phyloP scores from a whole-genome alignment of 2,329 filamentous ascomycete species.

The Cryphonectria japonica region DNA sequence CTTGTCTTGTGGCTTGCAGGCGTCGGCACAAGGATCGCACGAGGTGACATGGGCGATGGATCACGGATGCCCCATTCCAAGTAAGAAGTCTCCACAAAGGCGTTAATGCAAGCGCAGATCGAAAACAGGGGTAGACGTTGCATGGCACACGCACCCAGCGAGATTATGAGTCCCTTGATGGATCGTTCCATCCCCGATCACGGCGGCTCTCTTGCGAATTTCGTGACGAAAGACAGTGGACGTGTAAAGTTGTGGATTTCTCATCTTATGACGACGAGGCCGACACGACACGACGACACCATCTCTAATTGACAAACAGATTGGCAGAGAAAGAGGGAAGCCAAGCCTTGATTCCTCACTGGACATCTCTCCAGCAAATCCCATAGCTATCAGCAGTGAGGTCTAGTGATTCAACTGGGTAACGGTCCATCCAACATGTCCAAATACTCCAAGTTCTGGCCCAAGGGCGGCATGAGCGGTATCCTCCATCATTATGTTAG shows the following conservation, averaged over 20 bases:
- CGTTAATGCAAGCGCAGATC: not conserved
- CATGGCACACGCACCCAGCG: not conserved
- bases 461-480: constrained; percentile 38
- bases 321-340: not conserved
- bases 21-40: not conserved
- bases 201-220: not conserved
- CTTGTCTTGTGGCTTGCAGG: not conserved
- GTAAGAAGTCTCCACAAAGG: not conserved
- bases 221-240: not conserved
- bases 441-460: constrained; percentile 40
- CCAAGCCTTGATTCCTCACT: not conserved
- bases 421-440: constrained; percentile 28
- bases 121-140: not conserved
- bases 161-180: not conserved
- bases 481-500: constrained; percentile 41
- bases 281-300: not conserved
- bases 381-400: not conserved
- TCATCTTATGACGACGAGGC: not conserved
- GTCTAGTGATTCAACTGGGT: not conserved
- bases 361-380: not conserved
- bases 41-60: not conserved
- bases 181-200: not conserved
- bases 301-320: not conserved
- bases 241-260: not conserved
- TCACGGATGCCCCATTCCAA: not conserved